Evolutionary conservation across 148 eudicot species (phyloP).

Genomic region (Amaranthus hypochondriacus): DNA sequence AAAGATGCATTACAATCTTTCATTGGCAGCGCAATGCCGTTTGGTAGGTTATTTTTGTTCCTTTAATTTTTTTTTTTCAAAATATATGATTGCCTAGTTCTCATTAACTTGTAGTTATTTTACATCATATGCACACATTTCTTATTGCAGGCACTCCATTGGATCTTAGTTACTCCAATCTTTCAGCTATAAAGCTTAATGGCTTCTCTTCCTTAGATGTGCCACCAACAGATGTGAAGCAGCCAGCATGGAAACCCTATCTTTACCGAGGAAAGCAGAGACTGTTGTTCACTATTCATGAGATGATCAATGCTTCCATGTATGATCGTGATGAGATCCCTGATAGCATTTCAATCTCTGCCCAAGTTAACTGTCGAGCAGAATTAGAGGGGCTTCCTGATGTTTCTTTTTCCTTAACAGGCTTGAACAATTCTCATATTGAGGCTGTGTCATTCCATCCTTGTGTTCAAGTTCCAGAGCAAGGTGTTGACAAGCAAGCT

Average conservation of each 20-base stretch:
- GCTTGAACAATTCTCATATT: slow-evolving; percentile 53
- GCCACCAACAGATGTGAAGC: slow-evolving; percentile 85
- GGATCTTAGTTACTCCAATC: slow-evolving; percentile 80
- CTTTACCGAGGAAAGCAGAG: slow-evolving; percentile 89
- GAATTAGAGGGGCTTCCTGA: slow-evolving; percentile 97
- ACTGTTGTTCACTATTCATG: slow-evolving; percentile 70
- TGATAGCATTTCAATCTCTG: slow-evolving; percentile 70
- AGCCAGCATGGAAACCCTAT: slow-evolving; percentile 99
- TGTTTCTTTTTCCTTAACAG: slow-evolving; percentile 82
- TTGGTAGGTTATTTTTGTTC: slow-evolving; percentile 66
- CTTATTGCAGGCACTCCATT: slow-evolving; percentile 69
- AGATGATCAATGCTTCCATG: slow-evolving; percentile 85
- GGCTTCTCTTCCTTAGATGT: slow-evolving; percentile 78
- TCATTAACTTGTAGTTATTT: background rate
- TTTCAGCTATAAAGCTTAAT: slow-evolving; percentile 63
- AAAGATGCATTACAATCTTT: slow-evolving; percentile 81
- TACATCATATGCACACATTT: slow-evolving; percentile 3
- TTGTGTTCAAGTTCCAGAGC: slow-evolving; percentile 97
- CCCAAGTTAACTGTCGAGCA: slow-evolving; percentile 94
- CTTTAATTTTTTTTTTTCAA: too few species aligned
- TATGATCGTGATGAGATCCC: slow-evolving; percentile 96
- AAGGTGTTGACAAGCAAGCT: slow-evolving; percentile 76
- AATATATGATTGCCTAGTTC: slow-evolving; percentile 3
- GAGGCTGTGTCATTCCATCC: slow-evolving; percentile 81
- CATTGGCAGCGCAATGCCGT: slow-evolving; percentile 89